Evolutionary conservation across 306 rosid genomes (phyloP), one percentile per base, ranked within the genome.

Genomic region (Fragaria ananassa): DNA sequence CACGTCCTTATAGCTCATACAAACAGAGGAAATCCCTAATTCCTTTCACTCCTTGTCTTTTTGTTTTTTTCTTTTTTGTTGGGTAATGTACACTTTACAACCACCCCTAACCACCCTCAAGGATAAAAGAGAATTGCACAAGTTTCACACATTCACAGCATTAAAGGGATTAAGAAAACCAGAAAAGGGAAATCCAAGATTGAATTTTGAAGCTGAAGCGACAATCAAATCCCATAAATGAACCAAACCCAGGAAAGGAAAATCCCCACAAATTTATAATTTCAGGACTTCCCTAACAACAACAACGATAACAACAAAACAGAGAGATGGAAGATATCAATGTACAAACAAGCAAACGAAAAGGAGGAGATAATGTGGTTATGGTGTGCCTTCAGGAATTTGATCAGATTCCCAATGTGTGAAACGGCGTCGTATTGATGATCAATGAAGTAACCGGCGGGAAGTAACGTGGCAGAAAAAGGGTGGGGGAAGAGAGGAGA

Each of bases 361-460:
- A 31, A 23, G 49, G 10, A 14, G 10, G 13, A 62, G 18, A 62
- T 44, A 34, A 62, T 62, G 6, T 23, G n/a, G 2, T 56, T 54
- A 34, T 8, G 27, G 75, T 60, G 23, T 5, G 71, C 4, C 23
- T 31, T 3, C 29, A 37, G 25, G 15, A 1, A 0, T n/a, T 11
- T 29, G 37, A 27, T 34, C 12, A 21, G 13, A 18, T n/a, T 53
- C 2, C n/a, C 10, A 54, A 57, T 10, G 14, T 27, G 7, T 13
- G 11, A 73, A 71, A 76, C 70, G 74, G 54, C 50, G 8, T 27
- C 78, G 81, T 77, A 44, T 0, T 53, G 71, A 35, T 41, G 56
- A 27, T 42, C 19, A 35, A 15, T 41, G 25, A 74, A 45, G 73
- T 23, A 76, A 81, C 84, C 78, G 84, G 73, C 74, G 62, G 72